These are phyloP conservation scores for Candolleomyces efflorescens DNA, from an alignment of 768 basidiomycete genomes.

Conservation along the genomic window DNA sequence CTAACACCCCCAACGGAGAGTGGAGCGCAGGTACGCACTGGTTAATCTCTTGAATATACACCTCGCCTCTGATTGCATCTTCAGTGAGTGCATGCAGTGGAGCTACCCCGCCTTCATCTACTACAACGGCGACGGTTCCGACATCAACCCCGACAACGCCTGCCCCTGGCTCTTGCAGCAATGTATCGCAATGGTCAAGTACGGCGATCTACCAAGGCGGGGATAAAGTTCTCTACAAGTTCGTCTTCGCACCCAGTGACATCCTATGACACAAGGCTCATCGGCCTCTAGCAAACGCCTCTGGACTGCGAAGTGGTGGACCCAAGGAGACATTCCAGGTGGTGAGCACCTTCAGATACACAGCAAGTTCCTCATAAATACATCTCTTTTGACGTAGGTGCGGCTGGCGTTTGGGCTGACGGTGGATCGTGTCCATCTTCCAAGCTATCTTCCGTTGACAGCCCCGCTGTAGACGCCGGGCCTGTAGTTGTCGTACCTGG, in stretches of 20 bases:
- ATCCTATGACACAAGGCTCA: neutral
- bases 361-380: neutral
- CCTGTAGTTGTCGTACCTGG: too few species aligned
- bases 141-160: slow-evolving; percentile 22
- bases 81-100: slow-evolving; percentile 53
- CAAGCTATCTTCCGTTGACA: neutral
- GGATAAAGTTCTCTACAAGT: slow-evolving; percentile 49
- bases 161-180: slow-evolving; percentile 37
- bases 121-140: slow-evolving; percentile 19
- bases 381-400: slow-evolving; percentile 27
- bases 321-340: slow-evolving; percentile 52
- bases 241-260: slow-evolving; percentile 16
- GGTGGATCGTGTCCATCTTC: slow-evolving; percentile 42
- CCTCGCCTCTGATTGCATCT: neutral
- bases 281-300: slow-evolving; percentile 27
- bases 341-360: slow-evolving; percentile 24
- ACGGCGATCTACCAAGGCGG: slow-evolving; percentile 46
- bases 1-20: slow-evolving; percentile 46
- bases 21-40: slow-evolving; percentile 56
- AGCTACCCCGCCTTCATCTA: slow-evolving; percentile 16
- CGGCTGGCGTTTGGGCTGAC: slow-evolving; percentile 52
- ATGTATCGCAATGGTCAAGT: slow-evolving; percentile 49
- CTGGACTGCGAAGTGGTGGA: slow-evolving; percentile 60
- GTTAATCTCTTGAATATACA: neutral
- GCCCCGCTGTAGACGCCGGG: neutral